Evolutionary conservation across 257 asterid species (phyloP).

Genomic region (Ligustrum vulgare): DNA sequence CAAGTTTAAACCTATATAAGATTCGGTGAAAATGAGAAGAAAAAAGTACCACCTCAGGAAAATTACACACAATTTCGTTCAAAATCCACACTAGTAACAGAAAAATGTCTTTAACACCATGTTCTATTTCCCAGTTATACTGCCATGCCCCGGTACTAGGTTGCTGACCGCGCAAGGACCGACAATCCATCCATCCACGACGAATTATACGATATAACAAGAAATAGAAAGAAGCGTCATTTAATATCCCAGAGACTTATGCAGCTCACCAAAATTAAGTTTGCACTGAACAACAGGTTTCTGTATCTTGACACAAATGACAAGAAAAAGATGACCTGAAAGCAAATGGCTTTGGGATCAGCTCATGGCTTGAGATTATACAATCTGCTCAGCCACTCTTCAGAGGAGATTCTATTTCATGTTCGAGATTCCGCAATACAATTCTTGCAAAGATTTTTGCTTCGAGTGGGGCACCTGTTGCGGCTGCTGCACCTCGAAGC

Average conservation of each 20-base stretch:
- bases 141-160: background rate
- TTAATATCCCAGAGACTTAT: background rate
- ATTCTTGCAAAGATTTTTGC: constrained; percentile 75
- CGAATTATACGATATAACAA: background rate
- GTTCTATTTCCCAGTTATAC: too few relatives aligned
- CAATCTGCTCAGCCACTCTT: constrained; percentile 11
- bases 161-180: background rate
- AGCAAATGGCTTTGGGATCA: background rate
- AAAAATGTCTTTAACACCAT: background rate
- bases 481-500: constrained; percentile 82
- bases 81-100: background rate
- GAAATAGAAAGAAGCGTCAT: background rate
- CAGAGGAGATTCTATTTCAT: constrained; percentile 35
- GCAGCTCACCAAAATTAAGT: background rate
- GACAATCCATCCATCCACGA: background rate
- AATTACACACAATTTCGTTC: background rate
- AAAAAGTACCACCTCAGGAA: background rate
- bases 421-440: constrained; percentile 70
- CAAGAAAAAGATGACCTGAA: background rate
- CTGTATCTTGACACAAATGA: background rate
- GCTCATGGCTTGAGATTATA: background rate
- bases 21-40: background rate
- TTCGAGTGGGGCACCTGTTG: constrained; percentile 60
- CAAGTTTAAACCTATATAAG: background rate
- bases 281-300: background rate